Conservation (phyloP, 2,329 filamentous ascomycete genomes). For the Pseudogymnoascus sp. region DNA sequence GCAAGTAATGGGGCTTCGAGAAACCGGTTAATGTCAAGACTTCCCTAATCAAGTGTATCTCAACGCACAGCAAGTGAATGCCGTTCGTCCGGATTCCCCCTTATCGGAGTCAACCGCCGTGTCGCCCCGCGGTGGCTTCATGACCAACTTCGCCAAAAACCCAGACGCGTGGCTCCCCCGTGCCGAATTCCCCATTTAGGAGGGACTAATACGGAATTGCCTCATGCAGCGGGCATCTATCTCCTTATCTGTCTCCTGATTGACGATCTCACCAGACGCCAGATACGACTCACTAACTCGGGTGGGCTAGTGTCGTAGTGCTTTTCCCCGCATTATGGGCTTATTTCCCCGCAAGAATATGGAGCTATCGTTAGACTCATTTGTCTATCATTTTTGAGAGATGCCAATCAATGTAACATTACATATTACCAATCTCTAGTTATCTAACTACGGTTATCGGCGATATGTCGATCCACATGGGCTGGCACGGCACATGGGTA, state of each 20-base stretch:
- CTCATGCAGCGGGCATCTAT: background rate
- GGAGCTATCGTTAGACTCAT: background rate
- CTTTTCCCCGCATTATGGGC: background rate
- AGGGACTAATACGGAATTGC: background rate
- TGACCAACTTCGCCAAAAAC: background rate
- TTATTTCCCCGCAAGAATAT: too few species aligned
- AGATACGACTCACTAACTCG: background rate
- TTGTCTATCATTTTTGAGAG: background rate
- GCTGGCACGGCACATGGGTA: background rate
- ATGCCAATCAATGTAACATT: background rate
- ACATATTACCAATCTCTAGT: background rate
- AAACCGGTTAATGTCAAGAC: background rate
- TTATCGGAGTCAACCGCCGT: background rate
- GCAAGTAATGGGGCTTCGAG: background rate
- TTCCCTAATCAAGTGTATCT: background rate
- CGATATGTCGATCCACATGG: background rate
- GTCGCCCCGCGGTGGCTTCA: background rate
- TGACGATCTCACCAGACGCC: background rate
- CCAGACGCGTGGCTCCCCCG: background rate
- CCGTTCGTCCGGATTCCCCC: background rate
- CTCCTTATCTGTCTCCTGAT: conserved; percentile 1
- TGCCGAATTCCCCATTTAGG: background rate
- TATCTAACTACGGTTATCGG: background rate
- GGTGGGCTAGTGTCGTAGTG: background rate
- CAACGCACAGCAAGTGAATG: background rate